These are phyloP conservation scores for Alnus rubra DNA, from an alignment of 306 rosid species.

Conservation along the genomic window DNA sequence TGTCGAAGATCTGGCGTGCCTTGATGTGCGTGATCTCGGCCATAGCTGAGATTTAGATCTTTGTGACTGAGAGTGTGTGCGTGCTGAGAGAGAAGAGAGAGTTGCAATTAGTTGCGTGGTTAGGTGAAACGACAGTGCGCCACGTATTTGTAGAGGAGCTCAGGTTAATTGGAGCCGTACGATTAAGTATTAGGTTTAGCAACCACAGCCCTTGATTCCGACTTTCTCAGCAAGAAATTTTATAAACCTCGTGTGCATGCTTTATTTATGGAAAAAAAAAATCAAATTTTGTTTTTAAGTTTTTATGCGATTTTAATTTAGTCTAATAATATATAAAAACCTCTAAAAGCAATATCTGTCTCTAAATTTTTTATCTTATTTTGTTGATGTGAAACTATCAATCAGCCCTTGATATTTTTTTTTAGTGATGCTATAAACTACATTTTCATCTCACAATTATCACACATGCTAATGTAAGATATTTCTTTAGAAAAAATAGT, in stretches of 20 bases:
- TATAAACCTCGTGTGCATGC: neutral
- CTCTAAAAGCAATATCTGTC: no score
- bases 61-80: neutral
- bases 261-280: no score
- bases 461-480: no score
- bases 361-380: no score
- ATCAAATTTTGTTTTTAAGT: no score
- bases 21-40: slow-evolving; percentile 59
- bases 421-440: no score
- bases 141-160: slow-evolving; percentile 24
- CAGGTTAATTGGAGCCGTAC: slow-evolving; percentile 28
- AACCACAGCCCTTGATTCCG: neutral
- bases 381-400: no score
- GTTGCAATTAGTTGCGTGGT: neutral
- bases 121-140: neutral
- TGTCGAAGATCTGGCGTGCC: slow-evolving; percentile 98
- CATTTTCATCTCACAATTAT: no score
- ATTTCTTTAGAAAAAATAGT: no score
- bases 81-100: neutral
- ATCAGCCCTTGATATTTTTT: no score
- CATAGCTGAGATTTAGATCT: slow-evolving; percentile 44
- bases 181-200: slow-evolving; percentile 27
- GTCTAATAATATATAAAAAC: no score
- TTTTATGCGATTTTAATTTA: no score
- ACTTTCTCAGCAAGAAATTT: neutral